Evolutionary conservation across 2,329 filamentous ascomycete genomes (phyloP), one percentile per base, ranked within the genome.

Genomic region (Talaromyces sp.): DNA sequence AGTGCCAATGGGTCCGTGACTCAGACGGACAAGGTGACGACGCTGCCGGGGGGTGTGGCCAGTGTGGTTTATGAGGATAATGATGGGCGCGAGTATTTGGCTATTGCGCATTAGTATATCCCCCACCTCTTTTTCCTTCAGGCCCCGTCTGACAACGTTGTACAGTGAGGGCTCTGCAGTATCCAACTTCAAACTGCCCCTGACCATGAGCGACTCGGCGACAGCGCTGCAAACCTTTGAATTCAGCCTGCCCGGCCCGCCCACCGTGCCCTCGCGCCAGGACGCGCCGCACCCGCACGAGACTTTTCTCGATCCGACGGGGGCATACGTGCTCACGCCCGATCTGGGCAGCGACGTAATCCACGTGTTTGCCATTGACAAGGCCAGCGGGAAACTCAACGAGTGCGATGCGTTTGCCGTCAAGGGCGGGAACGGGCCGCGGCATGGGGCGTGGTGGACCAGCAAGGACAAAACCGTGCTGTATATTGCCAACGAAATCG

Each of bases 341-440:
- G 88, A 90, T 66, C 79, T 92, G 5, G 85, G 88, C 46, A 80
- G 82, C 0, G 88, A 90, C 66, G 67, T 84, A 7, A 72, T 90
- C 54, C 85, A 83, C 64, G 73, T 84, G 77, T 90, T 84, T 70
- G 68, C 75, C 58, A 78, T 88, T 67, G 73, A 84, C 64, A 66
- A 67, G 1, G 64, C 68, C 1, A 75, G 70, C 2, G 78, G 79
- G 7, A 77, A 80, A 32, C 74, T 84, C 8, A 68, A 68, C 19
- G 72, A 78, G 63, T 78, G 77, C 32, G 27, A 77, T 82, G 8
- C 72, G 84, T 38, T 64, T 38, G 64, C 66, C 8, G 67, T 71
- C 71, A 80, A 57, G 64, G 43, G 38, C 76, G 87, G 86, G 17
- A 83, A 80, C 41, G 89, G 89, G 0, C 89, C 88, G 0, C 80